These are phyloP conservation scores for Zoysia matrella DNA, from an alignment of 202 grass and related monocot species.

Conservation along the genomic window DNA sequence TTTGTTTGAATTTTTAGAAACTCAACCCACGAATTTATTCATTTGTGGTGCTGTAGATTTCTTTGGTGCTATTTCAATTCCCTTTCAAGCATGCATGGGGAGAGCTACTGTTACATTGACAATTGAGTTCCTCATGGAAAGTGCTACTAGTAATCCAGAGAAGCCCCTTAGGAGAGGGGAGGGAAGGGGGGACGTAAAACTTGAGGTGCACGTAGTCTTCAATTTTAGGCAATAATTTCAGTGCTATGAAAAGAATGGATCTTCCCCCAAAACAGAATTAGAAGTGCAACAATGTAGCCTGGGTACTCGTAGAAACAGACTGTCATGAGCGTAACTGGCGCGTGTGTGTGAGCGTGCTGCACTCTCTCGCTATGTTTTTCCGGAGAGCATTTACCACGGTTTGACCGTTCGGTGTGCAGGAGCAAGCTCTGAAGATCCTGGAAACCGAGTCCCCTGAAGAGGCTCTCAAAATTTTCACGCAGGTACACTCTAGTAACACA, in stretches of 20 bases:
- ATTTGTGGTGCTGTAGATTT: background rate
- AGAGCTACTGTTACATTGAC: background rate
- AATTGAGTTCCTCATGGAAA: background rate
- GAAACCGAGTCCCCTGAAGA: conserved; percentile 45
- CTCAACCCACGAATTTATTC: background rate
- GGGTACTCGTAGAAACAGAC: background rate
- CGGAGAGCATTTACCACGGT: conserved; percentile 26
- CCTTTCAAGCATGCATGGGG: no score
- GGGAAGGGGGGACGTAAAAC: no score
- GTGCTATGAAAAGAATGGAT: background rate
- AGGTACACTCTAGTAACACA: conserved; percentile 13
- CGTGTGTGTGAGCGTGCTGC: no score
- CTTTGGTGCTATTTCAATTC: no score
- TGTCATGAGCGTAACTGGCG: background rate
- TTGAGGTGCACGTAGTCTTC: no score
- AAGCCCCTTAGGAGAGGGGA: no score
- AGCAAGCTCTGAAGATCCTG: conserved; percentile 49
- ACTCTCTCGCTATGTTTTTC: no score
- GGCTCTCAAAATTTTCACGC: conserved; percentile 39
- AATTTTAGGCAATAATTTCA: no score
- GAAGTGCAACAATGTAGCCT: background rate
- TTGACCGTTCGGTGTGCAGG: conserved; percentile 39
- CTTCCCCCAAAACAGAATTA: background rate
- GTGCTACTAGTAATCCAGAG: background rate
- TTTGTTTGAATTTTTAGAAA: background rate